phyloP scores from a whole-genome alignment of 441 rosid genomes.

The Pelargonium myrrhifolium region DNA sequence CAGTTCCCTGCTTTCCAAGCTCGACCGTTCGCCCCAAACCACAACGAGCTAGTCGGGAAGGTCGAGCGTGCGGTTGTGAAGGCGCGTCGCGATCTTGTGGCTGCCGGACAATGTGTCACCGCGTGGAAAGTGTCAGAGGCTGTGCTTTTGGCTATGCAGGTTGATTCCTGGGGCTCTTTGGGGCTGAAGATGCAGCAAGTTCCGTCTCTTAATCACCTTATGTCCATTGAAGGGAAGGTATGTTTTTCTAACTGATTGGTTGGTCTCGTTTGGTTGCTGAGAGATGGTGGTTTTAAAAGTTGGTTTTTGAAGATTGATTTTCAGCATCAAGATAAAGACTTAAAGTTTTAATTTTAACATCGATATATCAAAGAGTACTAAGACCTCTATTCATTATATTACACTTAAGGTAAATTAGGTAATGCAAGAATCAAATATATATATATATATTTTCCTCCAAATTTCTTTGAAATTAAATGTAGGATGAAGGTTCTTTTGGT shows the following conservation, averaged over 20 bases:
- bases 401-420: no score
- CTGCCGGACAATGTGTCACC: slow-evolving; percentile 51
- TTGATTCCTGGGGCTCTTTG: slow-evolving; percentile 67
- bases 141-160: slow-evolving; percentile 38
- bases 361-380: no score
- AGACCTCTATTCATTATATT: no score
- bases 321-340: background rate
- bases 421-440: no score
- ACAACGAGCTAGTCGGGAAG: slow-evolving; percentile 27
- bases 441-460: no score
- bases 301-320: background rate
- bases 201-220: slow-evolving; percentile 57
- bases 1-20: slow-evolving; percentile 3
- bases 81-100: slow-evolving; percentile 38
- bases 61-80: slow-evolving; percentile 41
- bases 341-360: background rate
- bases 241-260: background rate
- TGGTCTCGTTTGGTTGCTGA: background rate
- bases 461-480: no score
- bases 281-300: background rate
- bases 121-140: slow-evolving; percentile 56
- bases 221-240: slow-evolving; percentile 73
- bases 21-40: slow-evolving; percentile 8
- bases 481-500: no score
- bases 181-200: slow-evolving; percentile 71